phyloP scores from a whole-genome alignment of 805 yeast genomes.

The Blastobotrys chiropterorum region DNA sequence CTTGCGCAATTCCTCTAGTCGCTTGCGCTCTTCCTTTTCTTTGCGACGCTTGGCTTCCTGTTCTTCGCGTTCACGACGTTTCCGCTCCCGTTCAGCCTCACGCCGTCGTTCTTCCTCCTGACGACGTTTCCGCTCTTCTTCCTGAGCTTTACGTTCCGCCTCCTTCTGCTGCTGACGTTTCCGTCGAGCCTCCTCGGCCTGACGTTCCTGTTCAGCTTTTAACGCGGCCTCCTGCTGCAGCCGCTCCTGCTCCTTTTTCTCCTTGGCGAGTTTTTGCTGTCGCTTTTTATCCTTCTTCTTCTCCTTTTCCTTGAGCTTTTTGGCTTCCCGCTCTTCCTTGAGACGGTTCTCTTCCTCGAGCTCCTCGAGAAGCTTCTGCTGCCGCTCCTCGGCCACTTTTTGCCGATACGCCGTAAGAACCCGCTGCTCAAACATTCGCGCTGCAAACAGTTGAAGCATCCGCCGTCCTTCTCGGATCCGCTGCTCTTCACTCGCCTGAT shows the following conservation, averaged over 20 bases:
- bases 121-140: constrained; percentile 19
- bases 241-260: constrained; percentile 32
- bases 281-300: constrained; percentile 37
- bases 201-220: constrained; percentile 23
- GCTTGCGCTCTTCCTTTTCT: constrained; percentile 28
- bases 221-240: constrained; percentile 25
- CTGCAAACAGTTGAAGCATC: constrained; percentile 71
- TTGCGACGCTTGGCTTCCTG: constrained; percentile 9
- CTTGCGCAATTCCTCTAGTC: too few species aligned
- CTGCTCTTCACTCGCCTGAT: constrained; percentile 42
- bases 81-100: constrained; percentile 24
- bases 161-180: constrained; percentile 28
- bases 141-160: constrained; percentile 24
- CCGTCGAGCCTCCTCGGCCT: constrained; percentile 26
- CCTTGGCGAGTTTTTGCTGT: constrained; percentile 33
- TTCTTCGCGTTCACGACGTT: constrained; percentile 9
- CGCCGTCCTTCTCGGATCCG: constrained; percentile 74
- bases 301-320: constrained; percentile 35
- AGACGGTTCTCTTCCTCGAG: constrained; percentile 28
- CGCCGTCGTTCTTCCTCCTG: constrained; percentile 16
- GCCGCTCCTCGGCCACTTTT: constrained; percentile 66
- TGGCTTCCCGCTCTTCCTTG: constrained; percentile 29
- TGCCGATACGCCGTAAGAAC: constrained; percentile 73
- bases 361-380: constrained; percentile 32
- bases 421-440: constrained; percentile 67